These are phyloP conservation scores for Lachnellula arida DNA, from an alignment of 2,329 filamentous ascomycete species.

Conservation along the genomic window DNA sequence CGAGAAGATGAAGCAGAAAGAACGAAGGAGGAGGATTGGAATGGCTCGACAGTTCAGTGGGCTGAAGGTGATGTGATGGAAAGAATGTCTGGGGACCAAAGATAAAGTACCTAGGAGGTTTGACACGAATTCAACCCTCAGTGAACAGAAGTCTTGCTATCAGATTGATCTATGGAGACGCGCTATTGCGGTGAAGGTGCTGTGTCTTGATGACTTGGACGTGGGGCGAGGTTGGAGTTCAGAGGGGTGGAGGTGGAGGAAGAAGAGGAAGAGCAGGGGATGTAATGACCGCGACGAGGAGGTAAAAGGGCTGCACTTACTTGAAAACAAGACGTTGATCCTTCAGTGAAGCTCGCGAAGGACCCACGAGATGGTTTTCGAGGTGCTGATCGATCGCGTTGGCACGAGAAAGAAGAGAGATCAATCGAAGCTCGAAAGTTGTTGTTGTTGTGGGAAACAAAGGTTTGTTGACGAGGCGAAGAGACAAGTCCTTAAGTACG, in stretches of 20 bases:
- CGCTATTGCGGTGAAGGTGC: too few species aligned
- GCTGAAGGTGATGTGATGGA: too few species aligned
- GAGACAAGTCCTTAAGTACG: background rate
- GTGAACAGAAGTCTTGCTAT: too few species aligned
- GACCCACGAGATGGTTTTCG: slow-evolving; percentile 12
- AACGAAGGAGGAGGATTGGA: background rate
- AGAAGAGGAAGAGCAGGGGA: background rate
- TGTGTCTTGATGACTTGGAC: too few species aligned
- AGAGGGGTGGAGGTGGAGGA: background rate
- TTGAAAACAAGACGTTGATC: background rate
- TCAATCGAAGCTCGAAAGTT: background rate
- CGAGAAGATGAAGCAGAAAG: too few species aligned
- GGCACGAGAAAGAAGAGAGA: background rate
- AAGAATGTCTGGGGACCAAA: too few species aligned
- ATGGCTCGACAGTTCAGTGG: too few species aligned
- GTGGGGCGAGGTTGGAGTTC: background rate
- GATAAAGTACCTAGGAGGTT: too few species aligned
- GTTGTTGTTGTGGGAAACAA: slow-evolving; percentile 5
- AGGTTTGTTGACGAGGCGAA: background rate
- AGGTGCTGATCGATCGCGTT: slow-evolving; percentile 4
- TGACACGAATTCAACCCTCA: too few species aligned
- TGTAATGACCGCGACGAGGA: background rate
- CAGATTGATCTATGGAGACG: too few species aligned
- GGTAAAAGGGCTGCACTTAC: slow-evolving; percentile 8
- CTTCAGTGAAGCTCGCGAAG: slow-evolving; percentile 9